Base-by-base conservation (phyloP, 208 protist genomes). In the Jaenimonas drosophilae region DNA sequence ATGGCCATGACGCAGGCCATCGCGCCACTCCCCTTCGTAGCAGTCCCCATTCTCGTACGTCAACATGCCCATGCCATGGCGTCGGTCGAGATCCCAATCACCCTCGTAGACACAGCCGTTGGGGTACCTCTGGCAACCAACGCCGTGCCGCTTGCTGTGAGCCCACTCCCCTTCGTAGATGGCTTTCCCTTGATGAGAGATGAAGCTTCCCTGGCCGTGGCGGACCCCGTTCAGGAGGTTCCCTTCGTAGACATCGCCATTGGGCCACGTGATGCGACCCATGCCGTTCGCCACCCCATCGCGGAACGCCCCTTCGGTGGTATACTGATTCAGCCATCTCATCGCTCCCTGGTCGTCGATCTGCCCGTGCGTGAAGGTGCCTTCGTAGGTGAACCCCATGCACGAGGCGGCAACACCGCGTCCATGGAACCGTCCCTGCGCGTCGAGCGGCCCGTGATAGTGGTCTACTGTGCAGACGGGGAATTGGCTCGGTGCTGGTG, bases 11-110 rank as follows among this genome's bases (percentile, higher is more conserved):
- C 67, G 68, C 23, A 63, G 60, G 41, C 69, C 71, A 16, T 54
- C 42, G 4, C 42, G 17, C 82, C 84, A 93, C 29, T 80, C 50
- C 1, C 76, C 80, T n/a, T 88, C 77, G 55, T 91, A 92, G 43
- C 72, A 79, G 44, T 85, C 85, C 14, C 70, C 75, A 19, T 43
- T 69, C 24, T 34, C 37, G 44, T 87, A 87, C 17, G 52, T 55
- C 38, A 86, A 52, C n/a, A 29, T 41, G 20, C 87, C 87, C 7
- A 40, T 53, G 6, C 87, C 87, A 33, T 83, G 46, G 1, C 70
- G 82, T 45, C 46, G 24, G 46, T 88, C 68, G 39, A 43, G 16
- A 23, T 32, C 17, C 76, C 81, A 94, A 27, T 63, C 41, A 3
- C 87, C 87, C 1, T 65, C 54, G 62, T 88, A 94, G 19, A 56